Base-by-base conservation (phyloP, 169 alveolate species). In the Cryptosporidium viatorum region DNA sequence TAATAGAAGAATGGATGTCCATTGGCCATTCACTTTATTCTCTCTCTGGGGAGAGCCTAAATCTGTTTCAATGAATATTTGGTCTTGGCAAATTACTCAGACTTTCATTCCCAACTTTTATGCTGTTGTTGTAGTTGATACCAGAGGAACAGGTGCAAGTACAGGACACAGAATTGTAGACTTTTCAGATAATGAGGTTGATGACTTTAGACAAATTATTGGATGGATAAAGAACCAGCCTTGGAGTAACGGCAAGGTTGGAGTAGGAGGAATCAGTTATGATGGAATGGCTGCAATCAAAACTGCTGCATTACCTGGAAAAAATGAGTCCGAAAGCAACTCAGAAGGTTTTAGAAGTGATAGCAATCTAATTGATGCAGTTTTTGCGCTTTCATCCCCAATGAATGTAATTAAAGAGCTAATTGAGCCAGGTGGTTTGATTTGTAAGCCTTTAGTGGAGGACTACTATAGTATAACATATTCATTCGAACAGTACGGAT, bases 131-230 rank as follows among this genome's bases (percentile, higher is more conserved):
- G 92, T 91, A 31, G 94, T 91, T 10, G 94, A 92, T 43, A 67
- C 94, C 18, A 85, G 94, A 68, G 94, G 94, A n/a, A 91, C 94
- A 31, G 94, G 94, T 14, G 94, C 94, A 12, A 91, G 93, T 48
- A 91, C 92, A 2, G 94, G 94, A 3, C 84, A 67, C 43, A 87
- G 94, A 29, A 45, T 70, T 52, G 93, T 91, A 29, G 94, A 92
- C 50, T 74, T 92, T 52, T 84, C 93, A 33, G 86, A 85, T 2
- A 86, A 48, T 5, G 94, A 92, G 62, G 74, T 91, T 39, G 26
- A 69, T 39, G 94, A 92, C 68, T 48, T 85, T 48, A 69, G 48
- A 45, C 92, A 91, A 33, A 62, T 92, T 3, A 86, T 91, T 33
- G 50, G 37, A 14, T 92, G 94, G 94, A 69, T 86, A 26, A 85